Evolutionary conservation across 2,329 filamentous ascomycete genomes (phyloP), one percentile per base, ranked within the genome.

Genomic region (Neonectria faginata): DNA sequence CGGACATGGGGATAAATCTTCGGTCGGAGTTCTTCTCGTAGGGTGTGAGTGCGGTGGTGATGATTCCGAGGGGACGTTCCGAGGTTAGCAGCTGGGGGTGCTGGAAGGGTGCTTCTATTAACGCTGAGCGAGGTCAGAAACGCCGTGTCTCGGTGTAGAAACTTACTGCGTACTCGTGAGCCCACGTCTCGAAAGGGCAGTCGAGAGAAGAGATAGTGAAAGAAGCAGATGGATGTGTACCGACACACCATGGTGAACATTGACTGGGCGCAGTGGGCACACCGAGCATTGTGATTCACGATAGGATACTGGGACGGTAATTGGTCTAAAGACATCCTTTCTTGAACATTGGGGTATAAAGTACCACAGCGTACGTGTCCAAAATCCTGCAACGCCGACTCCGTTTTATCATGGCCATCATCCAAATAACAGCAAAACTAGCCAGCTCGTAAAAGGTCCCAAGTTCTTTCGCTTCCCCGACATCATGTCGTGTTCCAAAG

Each of bases 281-380:
- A 20, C 22, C 9, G 18, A 22, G 5, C 2, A 44, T 5, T 36
- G 41, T 51, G 48, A 51, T 33, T 51, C 48, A 51, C 47, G 14
- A 2, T 18, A 3, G 14, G 29, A 18, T 29, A 50, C 18, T 29
- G n/a, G 29, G 16, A 29, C 18, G 10, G 29, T 1, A 12, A 7
- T 20, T 5, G n/a, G 12, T 31, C 18, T 11, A 44, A 39, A 39
- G 36, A 22, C 14, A 50, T 41, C 11, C 41, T 20, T 55, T 63
- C 55, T 59, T 63, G 33, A 59, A 62, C 51, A 62, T 53, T 45
- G 55, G 61, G 56, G 61, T 64, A 64, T 64, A 59, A n/a, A 54
- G 53, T 50, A 54, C 54, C 44, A 64, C 44, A 47, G 33, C 18
- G 52, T 51, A 58, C 56, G 50, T 55, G 50, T 59, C 44, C 61